Base-by-base conservation (phyloP, 169 alveolate genomes). In the Cryptosporidium xiaoi region DNA sequence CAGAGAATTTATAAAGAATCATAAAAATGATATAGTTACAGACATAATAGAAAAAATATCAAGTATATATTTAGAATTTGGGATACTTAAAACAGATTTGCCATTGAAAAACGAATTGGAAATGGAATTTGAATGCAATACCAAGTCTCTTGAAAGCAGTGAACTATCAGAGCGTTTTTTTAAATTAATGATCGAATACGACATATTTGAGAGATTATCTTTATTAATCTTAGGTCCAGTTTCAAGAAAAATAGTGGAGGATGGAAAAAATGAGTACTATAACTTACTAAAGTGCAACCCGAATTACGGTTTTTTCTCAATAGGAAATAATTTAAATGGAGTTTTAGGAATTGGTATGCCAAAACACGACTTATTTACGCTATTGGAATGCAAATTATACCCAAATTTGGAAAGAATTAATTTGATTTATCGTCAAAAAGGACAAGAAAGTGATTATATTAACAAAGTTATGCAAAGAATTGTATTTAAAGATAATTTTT, bases 291-390 rank as follows among this genome's bases (percentile, higher is more conserved):
- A 24, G 24, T 24, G 40, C 12, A 64, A 60, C 5, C 51, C 71
- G 13, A 29, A n/a, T n/a, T 50, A 56, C 40, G 51, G 36, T 16
- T 31, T 77, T 29, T 56, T 60, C 18, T 77, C 87, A 40, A 10
- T 77, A 15, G 87, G 87, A 40, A 29, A 31, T 27, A 77, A 77
- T 36, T 58, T 18, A 44, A 56, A 16, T 40, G 87, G 87, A 20
- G 18, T 16, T 29, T 51, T 77, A 16, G 87, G 87, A 27, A 31
- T 77, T 31, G 87, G 87, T 6, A 27, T 50, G 58, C 77, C 87
- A 16, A 77, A 50, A 77, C 20, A 58, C 5, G 33, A 56, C 5
- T 48, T 77, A 29, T 77, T 77, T 77, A 34, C 62, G 5, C 58
- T 40, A 44, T 16, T 77, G 51, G 87, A 77, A 31, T 77, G 77